Evolutionary conservation across 1,139 yeast genomes (phyloP).

Genomic region (Blastobotrys proliferans): DNA sequence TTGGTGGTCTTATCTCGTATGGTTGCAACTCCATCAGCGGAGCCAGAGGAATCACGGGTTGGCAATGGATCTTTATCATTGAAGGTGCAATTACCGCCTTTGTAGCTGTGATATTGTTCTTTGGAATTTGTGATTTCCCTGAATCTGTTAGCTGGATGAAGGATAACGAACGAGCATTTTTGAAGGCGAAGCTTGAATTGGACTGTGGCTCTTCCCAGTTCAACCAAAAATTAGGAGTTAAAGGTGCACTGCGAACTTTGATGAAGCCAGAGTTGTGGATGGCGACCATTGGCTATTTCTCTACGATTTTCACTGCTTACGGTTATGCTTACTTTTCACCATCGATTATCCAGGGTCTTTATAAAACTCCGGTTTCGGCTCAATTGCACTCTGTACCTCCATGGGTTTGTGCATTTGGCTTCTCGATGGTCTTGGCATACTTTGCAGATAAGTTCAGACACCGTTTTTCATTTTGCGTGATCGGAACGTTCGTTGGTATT

Average conservation of each 20-base stretch:
- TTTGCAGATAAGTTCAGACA: constrained; percentile 44
- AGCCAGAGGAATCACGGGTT: constrained; percentile 46
- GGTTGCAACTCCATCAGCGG: constrained; percentile 53
- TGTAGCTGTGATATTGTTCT: constrained; percentile 56
- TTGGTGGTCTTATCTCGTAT: constrained; percentile 72
- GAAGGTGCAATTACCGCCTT: constrained; percentile 71
- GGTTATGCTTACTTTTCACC: constrained; percentile 72
- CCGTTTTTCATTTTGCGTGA: constrained; percentile 48
- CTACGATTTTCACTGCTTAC: constrained; percentile 61
- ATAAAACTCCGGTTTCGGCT: constrained; percentile 58
- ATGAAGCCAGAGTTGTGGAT: constrained; percentile 44
- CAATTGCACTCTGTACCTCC: constrained; percentile 70
- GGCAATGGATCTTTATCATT: constrained; percentile 73
- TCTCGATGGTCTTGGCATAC: constrained; percentile 38
- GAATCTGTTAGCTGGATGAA: constrained; percentile 50
- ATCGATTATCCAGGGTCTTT: constrained; percentile 53
- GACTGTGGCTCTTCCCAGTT: constrained; percentile 30
- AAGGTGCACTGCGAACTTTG: constrained; percentile 38
- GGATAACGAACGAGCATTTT: constrained; percentile 40
- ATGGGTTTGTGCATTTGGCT: constrained; percentile 61
- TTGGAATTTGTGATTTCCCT: constrained; percentile 70
- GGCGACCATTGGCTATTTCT: constrained; percentile 57
- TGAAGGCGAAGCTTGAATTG: constrained; percentile 43
- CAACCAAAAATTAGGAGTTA: no score
- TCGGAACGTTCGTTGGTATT: constrained; percentile 43